These are phyloP conservation scores for Mallotus repandus DNA, from an alignment of 441 rosid genomes.

Conservation along the genomic window DNA sequence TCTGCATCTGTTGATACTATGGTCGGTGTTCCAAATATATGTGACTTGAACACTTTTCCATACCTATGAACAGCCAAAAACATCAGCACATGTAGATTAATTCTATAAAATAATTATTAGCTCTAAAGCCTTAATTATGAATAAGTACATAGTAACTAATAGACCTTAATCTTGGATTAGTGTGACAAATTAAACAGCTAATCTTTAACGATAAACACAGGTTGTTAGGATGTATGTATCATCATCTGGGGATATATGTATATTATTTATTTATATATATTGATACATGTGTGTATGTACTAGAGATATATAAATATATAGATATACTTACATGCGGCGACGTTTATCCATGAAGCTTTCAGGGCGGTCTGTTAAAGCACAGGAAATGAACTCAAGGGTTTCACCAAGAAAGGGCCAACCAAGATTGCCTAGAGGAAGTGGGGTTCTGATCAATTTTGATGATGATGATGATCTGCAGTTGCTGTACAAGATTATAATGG, in stretches of 20 bases:
- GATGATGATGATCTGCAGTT: constrained; percentile 29
- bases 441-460: constrained; percentile 27
- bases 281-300: not conserved
- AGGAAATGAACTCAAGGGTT: constrained; percentile 78
- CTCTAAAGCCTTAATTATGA: not conserved
- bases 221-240: too few species aligned
- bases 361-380: constrained; percentile 83
- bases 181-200: not conserved
- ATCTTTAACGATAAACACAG: too few species aligned
- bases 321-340: constrained; percentile 50
- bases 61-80: constrained; percentile 40
- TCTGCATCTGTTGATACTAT: constrained; percentile 93
- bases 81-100: too few species aligned
- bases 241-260: too few species aligned
- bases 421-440: constrained; percentile 65
- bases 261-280: too few species aligned
- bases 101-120: too few species aligned
- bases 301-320: not conserved
- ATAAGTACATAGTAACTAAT: not conserved
- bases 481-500: constrained; percentile 35
- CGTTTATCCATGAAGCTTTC: constrained; percentile 91
- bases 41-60: constrained; percentile 96
- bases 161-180: not conserved
- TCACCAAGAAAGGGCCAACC: constrained; percentile 96
- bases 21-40: constrained; percentile 79